Evolutionary conservation across 441 rosid species (phyloP).

Genomic region (Brassica balearica): DNA sequence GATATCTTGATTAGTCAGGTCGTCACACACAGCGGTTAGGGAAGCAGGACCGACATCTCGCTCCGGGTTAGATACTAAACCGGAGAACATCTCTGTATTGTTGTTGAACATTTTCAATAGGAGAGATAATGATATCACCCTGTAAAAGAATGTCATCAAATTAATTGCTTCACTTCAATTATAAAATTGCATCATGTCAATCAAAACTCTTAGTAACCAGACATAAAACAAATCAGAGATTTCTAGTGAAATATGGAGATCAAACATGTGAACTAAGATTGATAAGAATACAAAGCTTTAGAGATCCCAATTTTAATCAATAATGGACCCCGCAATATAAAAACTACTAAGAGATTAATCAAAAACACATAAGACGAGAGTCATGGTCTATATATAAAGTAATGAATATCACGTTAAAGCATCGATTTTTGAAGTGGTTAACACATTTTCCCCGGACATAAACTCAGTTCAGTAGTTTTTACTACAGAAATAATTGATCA

Average conservation of each 20-base stretch:
- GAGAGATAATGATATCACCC: conserved; percentile 15
- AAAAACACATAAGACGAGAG: not conserved
- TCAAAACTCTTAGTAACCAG: not conserved
- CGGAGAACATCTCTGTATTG: conserved; percentile 5
- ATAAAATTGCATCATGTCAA: not conserved
- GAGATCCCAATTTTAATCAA: not conserved
- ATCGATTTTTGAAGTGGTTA: not conserved
- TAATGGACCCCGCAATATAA: not conserved
- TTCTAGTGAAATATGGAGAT: not conserved
- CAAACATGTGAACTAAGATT: conserved; percentile 2
- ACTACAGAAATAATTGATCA: not conserved
- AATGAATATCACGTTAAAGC: not conserved
- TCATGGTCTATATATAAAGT: conserved; percentile 2
- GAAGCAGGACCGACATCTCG: conserved; percentile 50
- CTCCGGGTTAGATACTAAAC: conserved; percentile 32
- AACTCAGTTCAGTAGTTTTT: not conserved
- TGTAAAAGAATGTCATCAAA: conserved; percentile 9
- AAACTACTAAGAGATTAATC: not conserved
- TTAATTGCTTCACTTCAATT: not conserved
- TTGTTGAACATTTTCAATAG: conserved; percentile 24
- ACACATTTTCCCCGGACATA: conserved; percentile 7
- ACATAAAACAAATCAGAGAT: not conserved
- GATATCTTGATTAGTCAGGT: conserved; percentile 64
- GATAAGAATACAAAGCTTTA: conserved; percentile 14
- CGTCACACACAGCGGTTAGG: conserved; percentile 51